A percentile compares a stretch with the other conserved stretches of the same genome.
phyloP scores from a whole-genome alignment of 2,329 filamentous ascomycete genomes.

The Hypomyces rosellus region DNA sequence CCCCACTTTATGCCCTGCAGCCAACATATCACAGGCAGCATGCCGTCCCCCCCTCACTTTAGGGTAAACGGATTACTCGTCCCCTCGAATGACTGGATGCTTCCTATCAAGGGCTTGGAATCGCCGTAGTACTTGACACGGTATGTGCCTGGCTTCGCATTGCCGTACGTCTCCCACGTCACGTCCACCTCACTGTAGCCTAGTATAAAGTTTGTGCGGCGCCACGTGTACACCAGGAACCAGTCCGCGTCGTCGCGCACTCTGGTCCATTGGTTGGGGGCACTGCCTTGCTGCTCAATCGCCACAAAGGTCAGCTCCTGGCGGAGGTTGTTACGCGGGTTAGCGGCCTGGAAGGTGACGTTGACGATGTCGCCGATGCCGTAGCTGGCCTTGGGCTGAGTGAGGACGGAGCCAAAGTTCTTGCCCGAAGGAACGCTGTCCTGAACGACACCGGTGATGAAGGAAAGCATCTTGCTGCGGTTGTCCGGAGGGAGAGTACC shows the following conservation, averaged over 20 bases:
- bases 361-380: constrained; percentile 54
- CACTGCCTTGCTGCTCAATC: constrained; percentile 54
- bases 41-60: neutral
- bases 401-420: constrained; percentile 62
- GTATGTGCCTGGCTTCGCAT: constrained; percentile 61
- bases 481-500: constrained; percentile 73
- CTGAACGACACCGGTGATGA: constrained; percentile 73
- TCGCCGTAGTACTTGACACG: constrained; percentile 81
- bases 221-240: constrained; percentile 77
- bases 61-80: constrained; percentile 18
- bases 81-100: constrained; percentile 24
- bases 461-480: constrained; percentile 64
- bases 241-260: constrained; percentile 75
- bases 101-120: constrained; percentile 51
- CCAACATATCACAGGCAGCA: too few relatives aligned
- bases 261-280: constrained; percentile 49
- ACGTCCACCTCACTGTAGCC: constrained; percentile 74
- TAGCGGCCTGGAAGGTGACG: constrained; percentile 75
- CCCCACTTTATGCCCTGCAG: too few relatives aligned
- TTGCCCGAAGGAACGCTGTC: constrained; percentile 63
- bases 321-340: constrained; percentile 81
- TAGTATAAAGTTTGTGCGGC: constrained; percentile 59
- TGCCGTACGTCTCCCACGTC: constrained; percentile 59
- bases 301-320: constrained; percentile 72
- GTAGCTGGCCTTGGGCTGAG: constrained; percentile 49